Percentiles rank a stretch among this genome's conserved stretches.
These are phyloP conservation scores for Diospyros kaki DNA, from an alignment of 148 eudicot genomes.

Conservation along the genomic window DNA sequence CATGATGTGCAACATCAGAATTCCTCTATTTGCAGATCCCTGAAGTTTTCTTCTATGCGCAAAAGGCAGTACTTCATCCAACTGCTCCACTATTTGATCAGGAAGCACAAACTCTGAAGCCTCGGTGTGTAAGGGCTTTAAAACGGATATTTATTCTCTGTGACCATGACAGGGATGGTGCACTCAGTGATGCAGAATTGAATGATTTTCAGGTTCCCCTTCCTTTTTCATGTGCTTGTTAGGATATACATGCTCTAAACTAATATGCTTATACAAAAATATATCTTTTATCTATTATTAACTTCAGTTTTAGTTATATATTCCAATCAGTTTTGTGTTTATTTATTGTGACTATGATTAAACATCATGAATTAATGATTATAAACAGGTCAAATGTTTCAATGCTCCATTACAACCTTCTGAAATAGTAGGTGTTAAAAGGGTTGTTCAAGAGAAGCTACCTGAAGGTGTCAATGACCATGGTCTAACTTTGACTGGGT, in stretches of 20 bases:
- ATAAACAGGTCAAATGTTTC: conserved; percentile 81
- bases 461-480: conserved; percentile 78
- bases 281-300: background rate
- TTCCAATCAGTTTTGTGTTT: background rate
- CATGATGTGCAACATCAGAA: background rate
- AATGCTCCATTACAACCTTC: conserved; percentile 93
- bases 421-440: conserved; percentile 86
- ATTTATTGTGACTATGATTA: background rate
- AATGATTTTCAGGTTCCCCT: conserved; percentile 82
- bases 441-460: conserved; percentile 91
- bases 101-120: conserved; percentile 77
- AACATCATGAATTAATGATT: conserved; percentile 2
- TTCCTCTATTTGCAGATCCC: conserved; percentile 51
- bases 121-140: conserved; percentile 86
- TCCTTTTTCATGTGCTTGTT: background rate
- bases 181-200: conserved; percentile 85
- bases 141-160: conserved; percentile 89
- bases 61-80: conserved; percentile 93
- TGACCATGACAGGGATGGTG: conserved; percentile 87
- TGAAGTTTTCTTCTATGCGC: conserved; percentile 95
- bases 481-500: conserved; percentile 92
- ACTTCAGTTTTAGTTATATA: background rate
- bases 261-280: background rate
- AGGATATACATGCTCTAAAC: background rate
- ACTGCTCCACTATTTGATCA: conserved; percentile 89